Percentiles rank a stretch among this genome's conserved stretches.
Conservation (phyloP, 1,284 basidiomycete species). For the Puccinia hordei region DNA sequence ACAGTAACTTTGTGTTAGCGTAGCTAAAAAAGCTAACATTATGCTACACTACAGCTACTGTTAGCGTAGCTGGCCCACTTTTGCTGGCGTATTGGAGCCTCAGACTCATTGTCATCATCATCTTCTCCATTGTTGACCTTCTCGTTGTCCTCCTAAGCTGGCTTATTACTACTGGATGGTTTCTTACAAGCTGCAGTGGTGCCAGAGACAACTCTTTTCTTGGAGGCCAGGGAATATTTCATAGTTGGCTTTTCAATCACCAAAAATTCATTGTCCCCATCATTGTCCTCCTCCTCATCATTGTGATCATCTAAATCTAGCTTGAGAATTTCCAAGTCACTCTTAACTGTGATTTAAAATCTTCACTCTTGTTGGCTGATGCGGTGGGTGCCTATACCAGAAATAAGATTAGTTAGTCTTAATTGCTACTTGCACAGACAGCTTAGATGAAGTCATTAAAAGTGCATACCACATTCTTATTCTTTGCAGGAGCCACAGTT, state of each 20-base stretch:
- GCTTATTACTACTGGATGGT: not conserved
- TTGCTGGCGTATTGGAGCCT: not conserved
- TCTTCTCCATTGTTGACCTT: no score
- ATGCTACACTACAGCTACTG: no score
- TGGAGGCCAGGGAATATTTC: not conserved
- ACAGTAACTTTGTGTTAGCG: no score
- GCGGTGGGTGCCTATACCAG: not conserved
- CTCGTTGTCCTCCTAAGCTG: not conserved
- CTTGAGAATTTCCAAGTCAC: not conserved
- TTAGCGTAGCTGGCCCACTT: no score
- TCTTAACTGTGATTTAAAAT: conserved; percentile 26
- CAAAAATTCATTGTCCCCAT: not conserved
- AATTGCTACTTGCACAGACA: not conserved
- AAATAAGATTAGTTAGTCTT: not conserved
- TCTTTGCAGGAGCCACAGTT: conserved; percentile 18
- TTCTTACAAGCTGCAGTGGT: conserved; percentile 2
- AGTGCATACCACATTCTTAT: not conserved
- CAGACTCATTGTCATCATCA: not conserved
- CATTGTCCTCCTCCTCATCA: not conserved
- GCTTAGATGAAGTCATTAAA: not conserved
- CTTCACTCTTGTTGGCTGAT: conserved; percentile 3
- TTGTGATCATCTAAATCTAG: not conserved
- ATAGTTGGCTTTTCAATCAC: not conserved
- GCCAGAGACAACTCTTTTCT: conserved; percentile 14
- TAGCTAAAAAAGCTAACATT: no score